Conservation (phyloP, 768 basidiomycete species). For the Tricholoma sp. region DNA sequence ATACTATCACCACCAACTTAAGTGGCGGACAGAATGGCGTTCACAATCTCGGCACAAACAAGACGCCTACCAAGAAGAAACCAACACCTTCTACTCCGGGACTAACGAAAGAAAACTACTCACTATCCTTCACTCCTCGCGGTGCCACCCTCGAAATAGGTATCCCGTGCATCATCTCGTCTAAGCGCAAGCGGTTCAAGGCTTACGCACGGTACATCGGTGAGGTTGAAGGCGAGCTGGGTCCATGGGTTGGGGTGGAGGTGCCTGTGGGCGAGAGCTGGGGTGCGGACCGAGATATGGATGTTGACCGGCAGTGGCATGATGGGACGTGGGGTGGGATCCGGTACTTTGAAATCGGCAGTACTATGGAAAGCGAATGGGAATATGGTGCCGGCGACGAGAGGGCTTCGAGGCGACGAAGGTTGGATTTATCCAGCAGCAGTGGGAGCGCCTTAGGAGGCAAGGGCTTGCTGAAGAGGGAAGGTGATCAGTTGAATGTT, state of each 20-base stretch:
- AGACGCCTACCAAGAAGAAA: neutral
- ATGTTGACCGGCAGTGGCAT: conserved; percentile 73
- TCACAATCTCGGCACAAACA: neutral
- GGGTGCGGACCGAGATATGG: conserved; percentile 19
- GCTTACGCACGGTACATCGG: conserved; percentile 88
- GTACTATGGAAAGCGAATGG: conserved; percentile 46
- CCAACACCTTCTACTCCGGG: conserved; percentile 19
- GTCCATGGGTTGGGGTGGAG: conserved; percentile 90
- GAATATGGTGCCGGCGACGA: conserved; percentile 53
- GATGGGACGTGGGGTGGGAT: conserved; percentile 81
- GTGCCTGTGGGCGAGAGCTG: conserved; percentile 53
- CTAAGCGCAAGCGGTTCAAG: conserved; percentile 77
- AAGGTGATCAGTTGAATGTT: conserved; percentile 40
- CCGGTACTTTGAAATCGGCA: conserved; percentile 76
- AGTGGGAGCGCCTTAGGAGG: conserved; percentile 21
- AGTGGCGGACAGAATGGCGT: conserved; percentile 6
- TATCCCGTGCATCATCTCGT: conserved; percentile 86
- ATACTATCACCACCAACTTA: conserved; percentile 37
- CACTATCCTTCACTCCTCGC: conserved; percentile 25
- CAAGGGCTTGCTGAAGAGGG: conserved; percentile 33
- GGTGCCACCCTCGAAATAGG: conserved; percentile 81
- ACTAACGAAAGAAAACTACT: conserved; percentile 15
- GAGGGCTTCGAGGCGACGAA: conserved; percentile 40
- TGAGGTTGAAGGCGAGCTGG: conserved; percentile 73
- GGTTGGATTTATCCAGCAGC: conserved; percentile 31